These are phyloP conservation scores for Phallus indusiatus DNA, from an alignment of 768 basidiomycete species.

Conservation along the genomic window DNA sequence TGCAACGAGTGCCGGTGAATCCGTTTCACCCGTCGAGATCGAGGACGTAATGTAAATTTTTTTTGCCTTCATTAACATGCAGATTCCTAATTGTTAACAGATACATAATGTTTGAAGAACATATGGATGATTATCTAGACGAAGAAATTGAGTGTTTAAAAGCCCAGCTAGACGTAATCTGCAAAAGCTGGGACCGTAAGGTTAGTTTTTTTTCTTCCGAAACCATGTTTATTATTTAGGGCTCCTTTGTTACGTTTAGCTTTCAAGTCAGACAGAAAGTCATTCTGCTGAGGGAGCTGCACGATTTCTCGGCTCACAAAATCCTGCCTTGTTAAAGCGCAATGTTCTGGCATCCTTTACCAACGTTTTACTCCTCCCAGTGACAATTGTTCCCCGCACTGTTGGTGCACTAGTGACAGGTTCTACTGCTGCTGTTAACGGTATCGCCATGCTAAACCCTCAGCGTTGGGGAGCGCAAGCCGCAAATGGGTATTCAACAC, in stretches of 20 bases:
- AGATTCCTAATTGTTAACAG: slow-evolving; percentile 28
- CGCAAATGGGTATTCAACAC: slow-evolving; percentile 6
- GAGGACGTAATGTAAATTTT: slow-evolving; percentile 76
- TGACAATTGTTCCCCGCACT: slow-evolving; percentile 89
- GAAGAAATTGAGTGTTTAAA: slow-evolving; percentile 86
- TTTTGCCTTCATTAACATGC: background rate
- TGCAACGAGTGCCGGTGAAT: slow-evolving; percentile 38
- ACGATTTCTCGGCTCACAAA: slow-evolving; percentile 74
- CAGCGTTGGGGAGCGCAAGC: slow-evolving; percentile 53
- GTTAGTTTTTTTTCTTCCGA: slow-evolving; percentile 25
- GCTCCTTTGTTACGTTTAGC: slow-evolving; percentile 6
- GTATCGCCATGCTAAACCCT: slow-evolving; percentile 85
- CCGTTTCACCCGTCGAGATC: slow-evolving; percentile 41
- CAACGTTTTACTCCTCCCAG: slow-evolving; percentile 80
- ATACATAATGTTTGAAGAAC: slow-evolving; percentile 88
- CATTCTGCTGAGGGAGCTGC: slow-evolving; percentile 19
- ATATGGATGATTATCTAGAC: slow-evolving; percentile 97
- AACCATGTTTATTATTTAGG: background rate
- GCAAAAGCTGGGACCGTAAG: slow-evolving; percentile 71
- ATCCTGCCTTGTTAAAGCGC: slow-evolving; percentile 86
- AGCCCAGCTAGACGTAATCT: slow-evolving; percentile 60
- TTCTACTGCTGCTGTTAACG: slow-evolving; percentile 68
- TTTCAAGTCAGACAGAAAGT: slow-evolving; percentile 1
- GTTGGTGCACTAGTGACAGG: slow-evolving; percentile 57
- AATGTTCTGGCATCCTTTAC: slow-evolving; percentile 91